Evolutionary conservation across 2,329 filamentous ascomycete species (phyloP).

Genomic region (Trichoderma cornu-damae): DNA sequence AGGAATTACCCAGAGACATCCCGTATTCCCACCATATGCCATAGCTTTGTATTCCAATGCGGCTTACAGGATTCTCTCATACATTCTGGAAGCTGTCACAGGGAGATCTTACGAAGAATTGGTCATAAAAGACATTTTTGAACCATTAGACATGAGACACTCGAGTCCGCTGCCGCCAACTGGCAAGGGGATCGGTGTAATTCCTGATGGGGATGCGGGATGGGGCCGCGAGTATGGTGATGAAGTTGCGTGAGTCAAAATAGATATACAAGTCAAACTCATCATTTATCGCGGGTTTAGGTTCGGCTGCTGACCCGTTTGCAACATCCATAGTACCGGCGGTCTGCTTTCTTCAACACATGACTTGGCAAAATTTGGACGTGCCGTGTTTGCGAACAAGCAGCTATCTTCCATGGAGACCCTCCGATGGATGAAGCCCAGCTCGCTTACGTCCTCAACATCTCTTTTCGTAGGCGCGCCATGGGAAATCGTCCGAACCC

Average conservation of each 20-base stretch:
- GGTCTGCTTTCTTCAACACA: constrained; percentile 15
- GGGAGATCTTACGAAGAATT: constrained; percentile 19
- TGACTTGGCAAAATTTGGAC: constrained; percentile 11
- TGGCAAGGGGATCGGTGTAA: constrained; percentile 8
- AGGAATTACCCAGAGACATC: constrained; percentile 18
- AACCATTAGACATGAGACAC: constrained; percentile 14
- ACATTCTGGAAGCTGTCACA: constrained; percentile 24
- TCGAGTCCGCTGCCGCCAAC: constrained; percentile 10
- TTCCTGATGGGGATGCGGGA: constrained; percentile 16
- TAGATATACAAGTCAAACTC: not conserved
- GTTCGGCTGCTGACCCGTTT: not conserved
- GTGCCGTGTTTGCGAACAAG: constrained; percentile 9
- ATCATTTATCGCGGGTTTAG: not conserved
- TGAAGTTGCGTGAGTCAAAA: constrained; percentile 18
- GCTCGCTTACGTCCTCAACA: constrained; percentile 15
- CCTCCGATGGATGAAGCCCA: constrained; percentile 21
- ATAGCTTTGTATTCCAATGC: constrained; percentile 25
- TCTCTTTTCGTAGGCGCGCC: constrained; percentile 29
- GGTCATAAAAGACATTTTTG: constrained; percentile 6
- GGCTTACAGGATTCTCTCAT: constrained; percentile 23
- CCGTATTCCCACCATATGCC: constrained; percentile 20
- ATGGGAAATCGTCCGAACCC: constrained; percentile 26
- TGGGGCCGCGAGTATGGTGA: constrained; percentile 16
- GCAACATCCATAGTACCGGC: not conserved
- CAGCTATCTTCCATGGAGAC: constrained; percentile 7